Evolutionary conservation across 805 yeast species (phyloP).

Genomic region (Cyberlindnera japonica): DNA sequence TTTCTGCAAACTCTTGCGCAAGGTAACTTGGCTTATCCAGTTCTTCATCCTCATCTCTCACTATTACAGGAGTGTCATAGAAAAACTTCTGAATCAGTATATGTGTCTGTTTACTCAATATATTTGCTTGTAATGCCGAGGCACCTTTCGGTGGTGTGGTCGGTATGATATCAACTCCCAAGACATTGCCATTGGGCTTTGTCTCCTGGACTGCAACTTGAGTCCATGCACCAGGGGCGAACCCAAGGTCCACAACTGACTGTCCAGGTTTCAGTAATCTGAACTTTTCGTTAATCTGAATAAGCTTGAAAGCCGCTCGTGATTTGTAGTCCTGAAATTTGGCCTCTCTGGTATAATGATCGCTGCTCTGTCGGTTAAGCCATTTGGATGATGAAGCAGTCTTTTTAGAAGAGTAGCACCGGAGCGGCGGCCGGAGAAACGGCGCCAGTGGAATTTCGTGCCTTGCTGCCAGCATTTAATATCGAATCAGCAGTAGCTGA

Average conservation of each 20-base stretch:
- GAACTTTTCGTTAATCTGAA: constrained; percentile 68
- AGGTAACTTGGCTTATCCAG: constrained; percentile 28
- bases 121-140: constrained; percentile 80
- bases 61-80: constrained; percentile 3
- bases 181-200: constrained; percentile 47
- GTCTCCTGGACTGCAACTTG: constrained; percentile 68
- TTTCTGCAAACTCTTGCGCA: constrained; percentile 27
- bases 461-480: neutral
- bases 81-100: constrained; percentile 50
- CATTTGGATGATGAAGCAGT: constrained; percentile 63
- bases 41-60: constrained; percentile 11
- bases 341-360: constrained; percentile 65
- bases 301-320: constrained; percentile 86
- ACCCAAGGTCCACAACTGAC: constrained; percentile 82
- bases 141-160: constrained; percentile 80
- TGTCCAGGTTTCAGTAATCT: constrained; percentile 50
- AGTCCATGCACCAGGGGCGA: constrained; percentile 95
- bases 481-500: too few relatives aligned
- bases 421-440: constrained; percentile 5
- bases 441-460: neutral
- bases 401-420: constrained; percentile 24
- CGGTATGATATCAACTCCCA: constrained; percentile 83
- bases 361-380: constrained; percentile 67
- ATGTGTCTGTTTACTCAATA: constrained; percentile 66
- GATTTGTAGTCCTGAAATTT: constrained; percentile 60